Conservation (phyloP, 768 basidiomycete genomes). For the Termitomyces sp. region DNA sequence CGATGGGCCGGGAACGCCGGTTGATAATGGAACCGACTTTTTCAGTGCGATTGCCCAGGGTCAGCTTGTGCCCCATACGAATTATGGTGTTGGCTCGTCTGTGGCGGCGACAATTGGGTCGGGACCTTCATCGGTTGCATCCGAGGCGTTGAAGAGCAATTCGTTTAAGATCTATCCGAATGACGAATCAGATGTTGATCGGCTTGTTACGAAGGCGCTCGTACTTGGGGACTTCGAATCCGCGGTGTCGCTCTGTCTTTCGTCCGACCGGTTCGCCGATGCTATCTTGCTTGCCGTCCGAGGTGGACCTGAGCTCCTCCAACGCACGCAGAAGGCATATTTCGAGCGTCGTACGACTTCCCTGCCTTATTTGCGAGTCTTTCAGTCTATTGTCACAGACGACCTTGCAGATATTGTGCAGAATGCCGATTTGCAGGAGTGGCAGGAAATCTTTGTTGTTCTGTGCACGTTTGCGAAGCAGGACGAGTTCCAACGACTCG, state of each 20-base stretch:
- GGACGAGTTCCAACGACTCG: slow-evolving; percentile 83
- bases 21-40: slow-evolving; percentile 75
- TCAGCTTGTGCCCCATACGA: slow-evolving; percentile 67
- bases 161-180: slow-evolving; percentile 88
- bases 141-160: slow-evolving; percentile 68
- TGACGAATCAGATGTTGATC: slow-evolving; percentile 84
- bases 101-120: slow-evolving; percentile 96
- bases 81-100: slow-evolving; percentile 79
- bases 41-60: slow-evolving; percentile 65
- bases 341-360: slow-evolving; percentile 76
- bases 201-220: slow-evolving; percentile 85
- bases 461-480: slow-evolving; percentile 87
- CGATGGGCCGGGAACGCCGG: slow-evolving; percentile 60
- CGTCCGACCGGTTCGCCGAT: slow-evolving; percentile 87
- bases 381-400: slow-evolving; percentile 90
- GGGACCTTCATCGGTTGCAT: slow-evolving; percentile 75
- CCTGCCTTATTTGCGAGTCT: slow-evolving; percentile 85
- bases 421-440: slow-evolving; percentile 91
- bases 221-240: slow-evolving; percentile 94
- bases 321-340: slow-evolving; percentile 88
- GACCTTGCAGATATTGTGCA: slow-evolving; percentile 93
- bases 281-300: slow-evolving; percentile 91
- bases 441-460: slow-evolving; percentile 96
- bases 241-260: slow-evolving; percentile 88
- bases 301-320: slow-evolving; percentile 83